Conservation (phyloP, 2,329 filamentous ascomycete genomes). For the Chaetothyriales sp. region DNA sequence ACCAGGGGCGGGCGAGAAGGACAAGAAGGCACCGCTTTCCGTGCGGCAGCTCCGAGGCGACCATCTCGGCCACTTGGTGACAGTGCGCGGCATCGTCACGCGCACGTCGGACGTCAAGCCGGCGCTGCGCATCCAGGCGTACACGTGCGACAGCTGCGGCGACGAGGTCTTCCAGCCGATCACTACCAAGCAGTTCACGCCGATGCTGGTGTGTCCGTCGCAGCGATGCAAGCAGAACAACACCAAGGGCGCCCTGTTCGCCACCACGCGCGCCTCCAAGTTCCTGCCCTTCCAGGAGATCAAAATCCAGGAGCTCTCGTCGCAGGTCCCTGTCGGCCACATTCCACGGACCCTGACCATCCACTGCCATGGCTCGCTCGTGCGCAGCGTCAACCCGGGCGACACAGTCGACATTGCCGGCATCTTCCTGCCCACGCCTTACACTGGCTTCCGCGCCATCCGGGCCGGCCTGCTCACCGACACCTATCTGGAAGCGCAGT, state of each 20-base stretch:
- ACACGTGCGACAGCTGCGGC: constrained; percentile 91
- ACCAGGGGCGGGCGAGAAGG: constrained; percentile 50
- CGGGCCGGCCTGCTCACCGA: constrained; percentile 90
- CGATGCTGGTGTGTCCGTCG: constrained; percentile 73
- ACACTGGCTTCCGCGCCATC: constrained; percentile 98
- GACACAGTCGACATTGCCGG: constrained; percentile 89
- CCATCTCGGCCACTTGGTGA: constrained; percentile 84
- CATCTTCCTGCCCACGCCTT: constrained; percentile 91
- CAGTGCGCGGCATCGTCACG: constrained; percentile 83
- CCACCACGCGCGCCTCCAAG: constrained; percentile 90
- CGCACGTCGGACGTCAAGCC: constrained; percentile 96
- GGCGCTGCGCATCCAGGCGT: constrained; percentile 91
- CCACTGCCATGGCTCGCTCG: constrained; percentile 73
- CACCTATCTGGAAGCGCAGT: constrained; percentile 88
- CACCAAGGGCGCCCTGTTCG: constrained; percentile 80
- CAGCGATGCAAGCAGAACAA: constrained; percentile 82
- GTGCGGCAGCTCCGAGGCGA: constrained; percentile 87
- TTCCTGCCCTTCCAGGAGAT: constrained; percentile 96
- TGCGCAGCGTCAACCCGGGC: constrained; percentile 77
- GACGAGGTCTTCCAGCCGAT: constrained; percentile 97
- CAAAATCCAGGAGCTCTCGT: constrained; percentile 98
- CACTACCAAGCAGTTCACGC: constrained; percentile 77
- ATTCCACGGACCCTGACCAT: constrained; percentile 85
- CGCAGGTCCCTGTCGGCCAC: constrained; percentile 94
- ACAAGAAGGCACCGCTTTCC: constrained; percentile 53